Base-by-base conservation (phyloP, 805 yeast species). In the Metschnikowia reukaufii region DNA sequence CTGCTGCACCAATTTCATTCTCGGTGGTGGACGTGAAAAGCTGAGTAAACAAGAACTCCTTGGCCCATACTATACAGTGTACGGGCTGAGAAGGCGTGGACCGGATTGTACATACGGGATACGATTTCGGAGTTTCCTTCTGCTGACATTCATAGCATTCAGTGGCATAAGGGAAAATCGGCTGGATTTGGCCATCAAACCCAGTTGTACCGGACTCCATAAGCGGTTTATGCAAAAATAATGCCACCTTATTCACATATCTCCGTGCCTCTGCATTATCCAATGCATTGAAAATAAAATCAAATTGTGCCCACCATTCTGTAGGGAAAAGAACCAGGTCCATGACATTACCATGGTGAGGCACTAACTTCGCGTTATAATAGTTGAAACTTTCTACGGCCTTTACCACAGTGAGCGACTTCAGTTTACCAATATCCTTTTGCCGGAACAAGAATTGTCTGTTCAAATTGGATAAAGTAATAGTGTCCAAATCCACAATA, bases 41-140 rank as follows among this genome's bases (percentile, higher is more conserved):
- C 60, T 89, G 95, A 19, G 80, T 76, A 61, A 94, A 90, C 42
- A 94, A 67, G 60, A 88, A 95, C 57, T 86, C 88, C 62, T 94
- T 94, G 7, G 97, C 96, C 99, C 99, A 94, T 1, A 95, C 96
- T 20, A 94, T 84, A 64, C 97, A 90, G 62, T 94, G 99, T 5
- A 94, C 84, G 0, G 97, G 97, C 61, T 87, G 90, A 0, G 96
- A 88, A 0, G 99, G 99, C 0, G 99, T 94, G 5, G 97, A 88
- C 53, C 99, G 76, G 48, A 94, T 94, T 0, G 99, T 94, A 64
- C 99, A 94, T 1, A 94, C 97, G 0, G 99, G 97, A 64, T 82
- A 94, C 0, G 94, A 78, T 60, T 87, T 90, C 5, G 97, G 96
- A 0, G 95, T 83, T 31, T 83, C 94, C 59, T 92, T 89, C 4